Evolutionary conservation across 2,329 filamentous ascomycete species (phyloP), one percentile per base, ranked within the genome.

Genomic region (Aspergillus arachidicola): DNA sequence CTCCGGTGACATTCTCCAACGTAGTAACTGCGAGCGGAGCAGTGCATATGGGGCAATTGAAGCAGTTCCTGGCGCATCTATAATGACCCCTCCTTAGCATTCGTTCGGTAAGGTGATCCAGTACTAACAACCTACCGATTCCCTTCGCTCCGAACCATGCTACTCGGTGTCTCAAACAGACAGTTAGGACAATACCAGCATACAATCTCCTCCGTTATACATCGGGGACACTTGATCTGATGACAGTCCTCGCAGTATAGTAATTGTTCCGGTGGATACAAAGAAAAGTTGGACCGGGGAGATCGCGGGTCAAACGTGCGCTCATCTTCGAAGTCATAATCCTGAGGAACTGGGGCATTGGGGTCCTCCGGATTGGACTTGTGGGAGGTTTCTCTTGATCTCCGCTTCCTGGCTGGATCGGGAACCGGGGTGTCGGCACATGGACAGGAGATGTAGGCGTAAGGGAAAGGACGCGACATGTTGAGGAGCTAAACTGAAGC

Each of bases 241-340:
- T 96, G 93, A 78, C 95, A 99, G 76, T 98, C 95, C 75, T 97
- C 94, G 82, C 95, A 99, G 82, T 96, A 99, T 46, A 98, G 86
- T 30, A 99, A 86, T 75, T 97, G 90, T 74, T 98, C 94, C 51
- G 97, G 88, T 0, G 95, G 94, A 74, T 94, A 97, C 36, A 99
- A 84, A 68, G 93, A 94, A 83, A 93, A 98, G 77, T 93, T 95
- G 63, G 95, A 91, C 43, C 94, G 89, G 19, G 91, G 87, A 64
- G 90, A 89, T 71, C 91, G 89, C 2, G 95, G 93, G 75, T 99
- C 91, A 77, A 99, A 97, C 4, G 92, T 90, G 65, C 86, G 84
- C 63, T 92, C 91, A 68, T 93, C 90, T 63, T 91, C 89, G 4
- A 54, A 41, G 57, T 92, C 89, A 32, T 86, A 81, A 4, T 80